Conservation (phyloP, 1,284 basidiomycete genomes). For the Cutaneotrichosporon daszewskae region DNA sequence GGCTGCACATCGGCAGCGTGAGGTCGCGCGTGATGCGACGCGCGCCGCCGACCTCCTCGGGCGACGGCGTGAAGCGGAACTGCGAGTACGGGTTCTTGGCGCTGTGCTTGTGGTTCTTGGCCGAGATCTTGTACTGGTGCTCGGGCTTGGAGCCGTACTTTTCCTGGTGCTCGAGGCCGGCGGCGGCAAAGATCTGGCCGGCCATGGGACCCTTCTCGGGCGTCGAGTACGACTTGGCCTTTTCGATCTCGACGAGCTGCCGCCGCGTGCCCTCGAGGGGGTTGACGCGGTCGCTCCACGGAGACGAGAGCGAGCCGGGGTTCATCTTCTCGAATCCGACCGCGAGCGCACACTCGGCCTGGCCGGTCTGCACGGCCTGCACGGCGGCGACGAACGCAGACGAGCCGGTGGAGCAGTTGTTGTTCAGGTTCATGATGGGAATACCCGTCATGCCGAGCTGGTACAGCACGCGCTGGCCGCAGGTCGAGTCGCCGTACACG, state of each 20-base stretch:
- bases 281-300: slow-evolving; percentile 13
- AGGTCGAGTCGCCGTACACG: slow-evolving; percentile 18
- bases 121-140: slow-evolving; percentile 16
- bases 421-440: slow-evolving; percentile 19
- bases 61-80: slow-evolving; percentile 16
- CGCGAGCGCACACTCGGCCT: slow-evolving; percentile 17
- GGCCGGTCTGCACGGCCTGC: slow-evolving; percentile 9
- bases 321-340: slow-evolving; percentile 20
- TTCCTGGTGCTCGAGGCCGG: slow-evolving; percentile 18
- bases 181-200: slow-evolving; percentile 16
- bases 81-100: slow-evolving; percentile 20
- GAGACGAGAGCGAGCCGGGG: slow-evolving; percentile 14
- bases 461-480: slow-evolving; percentile 19
- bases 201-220: slow-evolving; percentile 14
- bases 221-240: slow-evolving; percentile 11
- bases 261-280: slow-evolving; percentile 11
- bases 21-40: slow-evolving; percentile 20
- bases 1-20: slow-evolving; percentile 21
- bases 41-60: slow-evolving; percentile 10
- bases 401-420: slow-evolving; percentile 21
- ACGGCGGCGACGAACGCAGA: slow-evolving; percentile 14
- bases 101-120: slow-evolving; percentile 21
- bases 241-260: slow-evolving; percentile 12
- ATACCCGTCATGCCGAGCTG: slow-evolving; percentile 21
- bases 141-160: slow-evolving; percentile 13